Evolutionary conservation across 768 basidiomycete genomes (phyloP).

Genomic region (Mycena venus): DNA sequence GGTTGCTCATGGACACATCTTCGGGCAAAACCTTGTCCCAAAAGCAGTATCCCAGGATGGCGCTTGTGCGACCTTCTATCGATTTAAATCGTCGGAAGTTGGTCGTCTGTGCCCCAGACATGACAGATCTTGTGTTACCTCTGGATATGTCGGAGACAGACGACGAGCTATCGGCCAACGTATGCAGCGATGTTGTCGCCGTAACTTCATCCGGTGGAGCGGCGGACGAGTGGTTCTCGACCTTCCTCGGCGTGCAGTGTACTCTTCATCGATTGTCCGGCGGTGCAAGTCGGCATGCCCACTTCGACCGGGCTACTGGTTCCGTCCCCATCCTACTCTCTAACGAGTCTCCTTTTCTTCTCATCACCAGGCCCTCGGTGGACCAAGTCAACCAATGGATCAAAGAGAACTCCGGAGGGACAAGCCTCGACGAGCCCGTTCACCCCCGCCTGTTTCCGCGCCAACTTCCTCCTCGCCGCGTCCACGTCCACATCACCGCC

Average conservation of each 20-base stretch:
- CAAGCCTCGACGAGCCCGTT: not conserved
- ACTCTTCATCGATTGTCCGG: slow-evolving; percentile 20
- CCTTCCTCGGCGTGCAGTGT: slow-evolving; percentile 30
- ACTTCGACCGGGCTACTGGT: slow-evolving; percentile 29
- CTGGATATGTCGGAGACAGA: slow-evolving; percentile 14
- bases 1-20: slow-evolving; percentile 29
- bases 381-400: slow-evolving; percentile 35
- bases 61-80: slow-evolving; percentile 29
- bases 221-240: slow-evolving; percentile 30
- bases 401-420: not conserved
- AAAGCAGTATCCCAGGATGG: slow-evolving; percentile 34
- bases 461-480: slow-evolving; percentile 30
- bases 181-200: slow-evolving; percentile 26
- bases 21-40: slow-evolving; percentile 32
- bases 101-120: slow-evolving; percentile 24
- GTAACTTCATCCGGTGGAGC: slow-evolving; percentile 15
- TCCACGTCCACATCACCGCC: slow-evolving; percentile 6
- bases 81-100: slow-evolving; percentile 17
- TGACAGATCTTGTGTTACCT: slow-evolving; percentile 22
- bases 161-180: slow-evolving; percentile 11
- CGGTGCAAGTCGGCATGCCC: slow-evolving; percentile 28
- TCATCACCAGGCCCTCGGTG: slow-evolving; percentile 34
- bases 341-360: slow-evolving; percentile 36
- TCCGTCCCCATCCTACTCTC: slow-evolving; percentile 35
- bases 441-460: slow-evolving; percentile 34